These are phyloP conservation scores for Aschersonia sp. DNA, from an alignment of 2,329 filamentous ascomycete species.

Conservation along the genomic window DNA sequence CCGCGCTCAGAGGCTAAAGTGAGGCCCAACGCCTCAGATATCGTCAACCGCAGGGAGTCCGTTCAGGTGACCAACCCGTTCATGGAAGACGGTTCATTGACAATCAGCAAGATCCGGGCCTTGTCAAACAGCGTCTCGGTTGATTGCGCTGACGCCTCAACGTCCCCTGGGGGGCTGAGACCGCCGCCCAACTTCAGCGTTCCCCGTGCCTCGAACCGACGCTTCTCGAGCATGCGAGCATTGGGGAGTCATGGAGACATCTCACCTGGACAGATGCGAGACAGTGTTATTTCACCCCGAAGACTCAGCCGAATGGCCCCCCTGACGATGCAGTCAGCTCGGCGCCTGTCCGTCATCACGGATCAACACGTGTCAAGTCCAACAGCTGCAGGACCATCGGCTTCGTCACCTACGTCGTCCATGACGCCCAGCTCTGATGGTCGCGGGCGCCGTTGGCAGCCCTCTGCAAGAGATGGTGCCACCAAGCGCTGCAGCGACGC, in stretches of 20 bases:
- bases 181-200: conserved; percentile 39
- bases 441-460: neutral
- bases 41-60: conserved; percentile 27
- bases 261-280: conserved; percentile 2
- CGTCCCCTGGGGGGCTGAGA: conserved; percentile 7
- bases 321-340: conserved; percentile 30
- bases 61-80: conserved; percentile 29
- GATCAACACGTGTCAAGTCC: conserved; percentile 20
- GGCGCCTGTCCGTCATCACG: conserved; percentile 38
- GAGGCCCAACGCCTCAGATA: conserved; percentile 38
- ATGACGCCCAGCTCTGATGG: neutral
- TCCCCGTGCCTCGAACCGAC: conserved; percentile 28
- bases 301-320: conserved; percentile 22
- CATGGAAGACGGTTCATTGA: neutral
- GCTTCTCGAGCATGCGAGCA: conserved; percentile 27
- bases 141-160: conserved; percentile 2
- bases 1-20: conserved; percentile 22
- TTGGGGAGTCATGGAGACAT: conserved; percentile 6
- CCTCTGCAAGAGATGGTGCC: conserved; percentile 1
- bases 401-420: neutral
- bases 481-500: neutral
- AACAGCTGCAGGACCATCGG: conserved; percentile 1
- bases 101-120: no score
- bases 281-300: neutral
- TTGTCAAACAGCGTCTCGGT: conserved; percentile 2